A percentile compares a stretch with the other conserved stretches of the same genome.
phyloP scores from a whole-genome alignment of 73 alveolate genomes.

The Paramecium octaurelia region DNA sequence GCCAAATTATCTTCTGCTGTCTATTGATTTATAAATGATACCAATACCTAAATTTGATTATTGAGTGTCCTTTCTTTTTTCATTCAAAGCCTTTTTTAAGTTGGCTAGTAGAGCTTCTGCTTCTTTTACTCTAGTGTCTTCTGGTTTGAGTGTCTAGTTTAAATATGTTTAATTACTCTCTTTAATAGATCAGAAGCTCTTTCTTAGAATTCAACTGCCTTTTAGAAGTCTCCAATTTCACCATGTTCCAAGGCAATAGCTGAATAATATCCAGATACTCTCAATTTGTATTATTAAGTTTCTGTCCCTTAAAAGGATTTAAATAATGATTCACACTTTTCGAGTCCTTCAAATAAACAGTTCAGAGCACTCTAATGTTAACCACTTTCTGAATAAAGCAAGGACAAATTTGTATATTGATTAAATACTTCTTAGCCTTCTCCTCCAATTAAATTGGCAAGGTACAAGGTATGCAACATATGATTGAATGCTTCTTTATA shows the following conservation, averaged over 20 bases:
- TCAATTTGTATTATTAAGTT: conserved; percentile 59
- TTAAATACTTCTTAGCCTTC: conserved; percentile 82
- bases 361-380: conserved; percentile 82
- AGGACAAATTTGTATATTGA: conserved; percentile 72
- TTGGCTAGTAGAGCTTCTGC: conserved; percentile 69
- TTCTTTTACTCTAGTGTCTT: conserved; percentile 75
- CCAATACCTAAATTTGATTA: not conserved
- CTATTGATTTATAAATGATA: not conserved
- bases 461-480: conserved; percentile 74
- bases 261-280: conserved; percentile 78
- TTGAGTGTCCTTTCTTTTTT: conserved; percentile 68
- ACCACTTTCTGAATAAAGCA: conserved; percentile 80
- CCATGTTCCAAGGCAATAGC: conserved; percentile 80
- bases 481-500: conserved; percentile 73
- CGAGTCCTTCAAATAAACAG: conserved; percentile 75
- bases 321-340: conserved; percentile 73
- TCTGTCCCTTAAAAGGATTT: conserved; percentile 59
- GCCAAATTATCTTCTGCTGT: conserved; percentile 50
- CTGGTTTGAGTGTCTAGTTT: conserved; percentile 61
- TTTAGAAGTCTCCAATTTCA: conserved; percentile 68
- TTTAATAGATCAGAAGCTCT: conserved; percentile 73
- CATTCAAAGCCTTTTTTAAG: conserved; percentile 68
- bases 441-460: conserved; percentile 71
- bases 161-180: not conserved
- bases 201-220: conserved; percentile 79